Evolutionary conservation across 306 rosid species (phyloP), one percentile per base, ranked within the genome.

Genomic region (Malus fusca): DNA sequence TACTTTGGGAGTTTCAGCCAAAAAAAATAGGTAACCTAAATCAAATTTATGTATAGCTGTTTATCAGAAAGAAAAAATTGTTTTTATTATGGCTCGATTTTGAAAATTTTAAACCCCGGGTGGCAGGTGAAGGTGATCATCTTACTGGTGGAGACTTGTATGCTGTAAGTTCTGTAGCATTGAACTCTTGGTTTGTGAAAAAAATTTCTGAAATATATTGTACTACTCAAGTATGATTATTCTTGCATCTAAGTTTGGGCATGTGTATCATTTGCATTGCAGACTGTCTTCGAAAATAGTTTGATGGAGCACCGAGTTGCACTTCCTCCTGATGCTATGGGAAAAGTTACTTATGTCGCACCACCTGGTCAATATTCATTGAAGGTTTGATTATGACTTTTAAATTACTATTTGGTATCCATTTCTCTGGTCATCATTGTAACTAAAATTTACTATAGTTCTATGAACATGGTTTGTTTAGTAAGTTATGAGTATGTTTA

Each of bases 291-390:
- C 71, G 97, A 96, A 83, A 96, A 96, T 86, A 96, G 88, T 87
- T 81, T 96, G 66, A 90, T 96, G 97, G 79, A 96, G 84, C 99
- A 96, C 82, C 98, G 79, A 74, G n/a, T 92, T 77, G 96, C 86
- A 17, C 93, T 96, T 82, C 97, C 98, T 75, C 99, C 98, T 17
- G 97, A 89, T 82, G 85, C 92, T 75, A 96, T 96, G 99, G 99
- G 99, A 84, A 96, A 96, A 90, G 82, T 96, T 81, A 83, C 96
- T 68, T 96, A 79, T 72, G 63, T 96, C 61, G 99, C 99, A 73
- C 90, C 98, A 8, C 81, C 98, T 76, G 99, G 99, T 74, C 98
- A 96, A 89, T 96, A 96, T 86, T 87, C 98, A 66, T 75, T 96
- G 75, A 85, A 87, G 99, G 99, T 96, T 77, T 75, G 84, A 73